Evolutionary conservation across 208 protist species (phyloP), one percentile per base, ranked within the genome.

Genomic region (Vickermania ingenoplastis): DNA sequence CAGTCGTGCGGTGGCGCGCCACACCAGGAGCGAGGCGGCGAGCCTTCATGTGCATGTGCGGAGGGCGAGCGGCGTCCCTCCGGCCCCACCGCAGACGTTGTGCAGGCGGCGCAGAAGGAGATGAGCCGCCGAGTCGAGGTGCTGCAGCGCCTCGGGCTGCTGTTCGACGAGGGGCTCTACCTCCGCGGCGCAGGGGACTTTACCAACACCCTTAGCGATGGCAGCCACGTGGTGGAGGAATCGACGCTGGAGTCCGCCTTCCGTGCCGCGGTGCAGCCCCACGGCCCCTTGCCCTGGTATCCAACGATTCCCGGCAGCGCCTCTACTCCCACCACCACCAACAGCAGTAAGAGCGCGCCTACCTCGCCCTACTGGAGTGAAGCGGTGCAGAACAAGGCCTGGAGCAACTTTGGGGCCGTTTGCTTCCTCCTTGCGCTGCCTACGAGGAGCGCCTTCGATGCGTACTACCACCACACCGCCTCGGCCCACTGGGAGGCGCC

Each of bases 121-220:
- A 71, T 76, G 45, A 51, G 24, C 28, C 52, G 57, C 14, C 86
- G 86, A 1, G 69, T 88, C 24, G 86, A 88, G 26, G 60, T 67
- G 31, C 75, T 93, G 31, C 83, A 94, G 61, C 74, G 86, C 4
- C 65, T 83, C 4, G 86, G 86, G 0, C 31, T 94, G 29, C 70
- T 94, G 4, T 94, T 68, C 56, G 86, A 94, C 61, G 86, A 94
- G 54, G 86, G 86, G 7, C 69, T 93, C 22, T 90, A 91, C 55
- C 60, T 93, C 14, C 5, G 23, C n/a, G 50, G 50, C n/a, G 23
- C 11, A 13, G 13, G 21, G 22, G 24, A 48, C 11, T 17, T 48
- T 17, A 48, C 11, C 36, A 17, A 48, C 11, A 17, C 7, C 11
- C 11, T 17, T 48, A 7, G 17, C 11, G 11, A 17, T 7, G 36